Conservation (phyloP, 2,329 filamentous ascomycete genomes). For the Calonectria pteridis region DNA sequence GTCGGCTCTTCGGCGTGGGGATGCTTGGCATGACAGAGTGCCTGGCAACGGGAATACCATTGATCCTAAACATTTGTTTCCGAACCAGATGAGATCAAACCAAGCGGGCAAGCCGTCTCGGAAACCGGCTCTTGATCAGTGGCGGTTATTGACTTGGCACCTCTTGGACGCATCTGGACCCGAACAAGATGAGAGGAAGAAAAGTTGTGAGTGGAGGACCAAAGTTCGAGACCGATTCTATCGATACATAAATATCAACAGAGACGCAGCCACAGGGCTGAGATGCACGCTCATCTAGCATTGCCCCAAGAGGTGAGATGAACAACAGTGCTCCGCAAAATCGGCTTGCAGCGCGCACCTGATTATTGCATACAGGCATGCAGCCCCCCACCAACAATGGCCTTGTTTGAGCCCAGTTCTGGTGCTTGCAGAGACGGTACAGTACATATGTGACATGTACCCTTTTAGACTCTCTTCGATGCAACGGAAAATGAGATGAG, state of each 20-base stretch:
- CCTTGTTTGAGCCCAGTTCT: neutral
- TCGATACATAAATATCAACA: neutral
- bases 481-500: neutral
- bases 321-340: neutral
- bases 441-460: neutral
- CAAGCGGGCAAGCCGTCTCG: neutral
- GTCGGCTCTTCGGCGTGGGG: neutral
- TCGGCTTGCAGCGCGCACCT: neutral
- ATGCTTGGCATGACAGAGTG: neutral
- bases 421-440: neutral
- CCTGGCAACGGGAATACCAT: neutral
- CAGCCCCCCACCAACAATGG: neutral
- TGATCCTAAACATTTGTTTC: neutral
- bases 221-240: neutral
- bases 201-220: neutral
- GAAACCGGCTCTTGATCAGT: neutral
- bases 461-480: neutral
- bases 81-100: neutral
- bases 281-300: neutral
- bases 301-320: neutral
- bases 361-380: constrained; percentile 1
- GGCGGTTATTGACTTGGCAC: neutral
- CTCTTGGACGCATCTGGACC: neutral
- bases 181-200: neutral
- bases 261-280: neutral